A percentile compares a stretch with the other conserved stretches of the same genome.
Evolutionary conservation across 1,139 yeast species (phyloP).

Genomic region (Geotrichum carabidarum): DNA sequence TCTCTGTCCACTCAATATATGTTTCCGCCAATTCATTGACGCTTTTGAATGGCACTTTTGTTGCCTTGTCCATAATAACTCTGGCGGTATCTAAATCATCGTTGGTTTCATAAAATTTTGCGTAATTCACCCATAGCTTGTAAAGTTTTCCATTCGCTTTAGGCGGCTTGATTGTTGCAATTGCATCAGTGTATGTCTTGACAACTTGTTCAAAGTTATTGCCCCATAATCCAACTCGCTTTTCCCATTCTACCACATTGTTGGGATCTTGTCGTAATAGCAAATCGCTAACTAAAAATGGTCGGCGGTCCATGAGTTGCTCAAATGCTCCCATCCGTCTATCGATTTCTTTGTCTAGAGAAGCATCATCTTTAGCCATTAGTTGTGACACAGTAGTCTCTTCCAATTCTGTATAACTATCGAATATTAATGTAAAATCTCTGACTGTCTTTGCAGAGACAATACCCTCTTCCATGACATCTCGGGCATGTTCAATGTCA

Average conservation of each 20-base stretch:
- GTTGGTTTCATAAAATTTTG: slow-evolving; percentile 54
- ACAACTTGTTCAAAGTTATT: slow-evolving; percentile 43
- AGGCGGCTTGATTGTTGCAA: slow-evolving; percentile 61
- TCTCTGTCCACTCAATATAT: slow-evolving; percentile 70
- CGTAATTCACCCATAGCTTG: slow-evolving; percentile 66
- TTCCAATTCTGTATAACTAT: slow-evolving; percentile 58
- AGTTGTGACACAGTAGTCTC: slow-evolving; percentile 46
- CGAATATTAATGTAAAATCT: slow-evolving; percentile 64
- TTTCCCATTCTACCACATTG: slow-evolving; percentile 64
- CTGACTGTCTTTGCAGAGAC: slow-evolving; percentile 46
- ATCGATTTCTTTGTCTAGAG: slow-evolving; percentile 39
- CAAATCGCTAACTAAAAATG: slow-evolving; percentile 59
- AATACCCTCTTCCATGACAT: slow-evolving; percentile 47
- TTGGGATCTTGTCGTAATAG: slow-evolving; percentile 58
- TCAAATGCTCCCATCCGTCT: slow-evolving; percentile 51
- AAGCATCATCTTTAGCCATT: slow-evolving; percentile 34
- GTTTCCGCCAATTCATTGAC: slow-evolving; percentile 62
- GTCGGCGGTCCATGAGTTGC: slow-evolving; percentile 50
- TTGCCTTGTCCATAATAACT: slow-evolving; percentile 58
- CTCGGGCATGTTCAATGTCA: slow-evolving; percentile 44
- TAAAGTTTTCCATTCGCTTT: slow-evolving; percentile 41
- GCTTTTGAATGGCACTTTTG: slow-evolving; percentile 62
- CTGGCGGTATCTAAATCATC: slow-evolving; percentile 59
- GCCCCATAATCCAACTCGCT: slow-evolving; percentile 48
- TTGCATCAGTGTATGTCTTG: slow-evolving; percentile 60